Evolutionary conservation across 306 rosid genomes (phyloP).

Genomic region (Prinsepia uniflora): DNA sequence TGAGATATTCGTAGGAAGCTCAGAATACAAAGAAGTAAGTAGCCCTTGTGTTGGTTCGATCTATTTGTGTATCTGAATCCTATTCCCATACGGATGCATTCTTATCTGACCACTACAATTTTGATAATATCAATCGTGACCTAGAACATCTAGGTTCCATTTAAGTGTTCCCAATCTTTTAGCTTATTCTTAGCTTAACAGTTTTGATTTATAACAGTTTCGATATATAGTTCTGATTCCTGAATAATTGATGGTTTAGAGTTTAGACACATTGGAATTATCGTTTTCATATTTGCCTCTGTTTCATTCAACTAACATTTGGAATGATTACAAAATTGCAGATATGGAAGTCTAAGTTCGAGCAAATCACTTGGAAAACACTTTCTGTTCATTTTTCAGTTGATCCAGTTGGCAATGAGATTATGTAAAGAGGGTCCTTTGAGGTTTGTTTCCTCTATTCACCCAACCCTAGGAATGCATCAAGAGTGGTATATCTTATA

Average conservation of each 20-base stretch:
- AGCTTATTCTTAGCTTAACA: neutral
- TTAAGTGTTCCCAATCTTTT: neutral
- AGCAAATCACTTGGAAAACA: conserved; percentile 58
- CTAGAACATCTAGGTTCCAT: neutral
- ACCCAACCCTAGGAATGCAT: conserved; percentile 4
- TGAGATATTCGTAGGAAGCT: conserved; percentile 55
- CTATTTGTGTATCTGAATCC: conserved; percentile 1
- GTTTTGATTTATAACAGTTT: neutral
- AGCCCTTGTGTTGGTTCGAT: conserved; percentile 16
- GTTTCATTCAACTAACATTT: conserved; percentile 11
- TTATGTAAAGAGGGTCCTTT: conserved; percentile 54
- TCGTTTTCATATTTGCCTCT: neutral
- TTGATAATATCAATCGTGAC: neutral
- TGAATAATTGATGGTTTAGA: neutral
- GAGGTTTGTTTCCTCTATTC: conserved; percentile 38
- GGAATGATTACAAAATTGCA: conserved; percentile 16
- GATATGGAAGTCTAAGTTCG: conserved; percentile 73
- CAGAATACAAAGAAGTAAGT: conserved; percentile 84
- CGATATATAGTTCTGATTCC: neutral
- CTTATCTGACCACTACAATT: neutral
- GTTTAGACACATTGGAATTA: neutral
- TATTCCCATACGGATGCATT: neutral
- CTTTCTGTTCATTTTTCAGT: conserved; percentile 64
- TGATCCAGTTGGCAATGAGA: conserved; percentile 88
- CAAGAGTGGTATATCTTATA: conserved; percentile 9